phyloP scores from a whole-genome alignment of 164 flowering plant genomes.

The Tinospora cordifolia region DNA sequence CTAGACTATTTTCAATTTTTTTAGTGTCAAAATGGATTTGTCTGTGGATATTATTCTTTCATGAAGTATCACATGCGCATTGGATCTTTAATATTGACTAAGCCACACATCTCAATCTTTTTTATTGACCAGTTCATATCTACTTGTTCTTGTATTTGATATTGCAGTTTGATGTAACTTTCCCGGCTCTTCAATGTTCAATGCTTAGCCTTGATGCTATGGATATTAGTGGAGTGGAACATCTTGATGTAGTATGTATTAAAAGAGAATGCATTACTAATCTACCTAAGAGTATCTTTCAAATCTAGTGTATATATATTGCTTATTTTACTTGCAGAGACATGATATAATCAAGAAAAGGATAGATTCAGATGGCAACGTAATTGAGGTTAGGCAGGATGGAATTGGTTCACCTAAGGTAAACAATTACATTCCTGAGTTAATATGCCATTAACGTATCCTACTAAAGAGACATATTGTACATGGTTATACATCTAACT shows the following conservation, averaged over 20 bases:
- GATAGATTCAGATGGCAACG: constrained; percentile 63
- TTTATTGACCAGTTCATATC: constrained; percentile 3
- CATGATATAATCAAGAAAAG: constrained; percentile 80
- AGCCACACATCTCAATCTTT: not conserved
- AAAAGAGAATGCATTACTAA: not conserved
- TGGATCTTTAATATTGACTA: not conserved
- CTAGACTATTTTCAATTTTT: not conserved
- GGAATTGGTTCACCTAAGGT: constrained; percentile 80
- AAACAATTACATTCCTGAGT: constrained; percentile 5
- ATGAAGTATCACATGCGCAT: not conserved
- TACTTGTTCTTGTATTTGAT: constrained; percentile 9
- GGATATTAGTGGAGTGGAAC: constrained; percentile 87
- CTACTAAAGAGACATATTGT: no score
- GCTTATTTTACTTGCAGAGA: constrained; percentile 37
- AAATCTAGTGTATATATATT: not conserved
- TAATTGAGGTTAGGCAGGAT: constrained; percentile 59
- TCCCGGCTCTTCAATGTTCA: constrained; percentile 75
- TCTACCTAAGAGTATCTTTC: not conserved
- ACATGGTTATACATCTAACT: not conserved
- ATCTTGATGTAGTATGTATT: constrained; percentile 69
- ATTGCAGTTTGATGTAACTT: constrained; percentile 82
- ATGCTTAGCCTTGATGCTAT: constrained; percentile 74
- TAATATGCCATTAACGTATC: not conserved
- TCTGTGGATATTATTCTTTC: not conserved
- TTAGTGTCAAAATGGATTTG: not conserved